Conservation (phyloP, 805 yeast genomes). For the Saccharomycopsis sp. region DNA sequence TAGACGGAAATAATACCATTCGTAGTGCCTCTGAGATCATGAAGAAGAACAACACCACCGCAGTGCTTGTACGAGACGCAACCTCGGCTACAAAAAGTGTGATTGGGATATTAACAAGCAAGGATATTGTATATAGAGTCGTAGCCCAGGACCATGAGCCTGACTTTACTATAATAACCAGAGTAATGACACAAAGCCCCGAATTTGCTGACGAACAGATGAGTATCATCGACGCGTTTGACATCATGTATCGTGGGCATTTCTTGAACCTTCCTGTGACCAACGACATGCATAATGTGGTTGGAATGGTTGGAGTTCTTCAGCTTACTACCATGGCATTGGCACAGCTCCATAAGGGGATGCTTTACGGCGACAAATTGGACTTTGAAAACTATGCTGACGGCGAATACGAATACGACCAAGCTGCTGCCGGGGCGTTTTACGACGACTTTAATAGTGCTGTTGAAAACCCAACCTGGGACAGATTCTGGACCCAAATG, state of each 20-base stretch:
- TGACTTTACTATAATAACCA: conserved; percentile 32
- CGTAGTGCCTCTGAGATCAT: conserved; percentile 35
- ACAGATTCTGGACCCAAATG: conserved; percentile 29
- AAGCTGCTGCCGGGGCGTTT: conserved; percentile 22
- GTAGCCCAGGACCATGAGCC: conserved; percentile 33
- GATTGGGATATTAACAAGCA: conserved; percentile 41
- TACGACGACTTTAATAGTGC: conserved; percentile 22
- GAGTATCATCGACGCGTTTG: conserved; percentile 37
- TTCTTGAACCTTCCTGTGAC: conserved; percentile 39
- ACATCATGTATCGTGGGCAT: conserved; percentile 43
- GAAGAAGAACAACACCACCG: conserved; percentile 35
- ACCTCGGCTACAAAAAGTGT: conserved; percentile 29
- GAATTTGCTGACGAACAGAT: conserved; percentile 36
- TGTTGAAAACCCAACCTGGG: conserved; percentile 28
- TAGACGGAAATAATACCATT: conserved; percentile 34
- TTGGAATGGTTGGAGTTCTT: conserved; percentile 39
- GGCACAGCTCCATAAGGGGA: conserved; percentile 29
- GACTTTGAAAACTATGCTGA: not conserved
- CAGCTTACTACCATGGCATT: conserved; percentile 38
- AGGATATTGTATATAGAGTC: conserved; percentile 39
- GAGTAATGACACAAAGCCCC: conserved; percentile 42
- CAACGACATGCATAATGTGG: conserved; percentile 26
- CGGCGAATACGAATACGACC: conserved; percentile 19
- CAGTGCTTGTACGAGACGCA: conserved; percentile 35
- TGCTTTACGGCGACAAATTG: conserved; percentile 18